Base-by-base conservation (phyloP, 257 asterid genomes). In the Solanum paucissectum region DNA sequence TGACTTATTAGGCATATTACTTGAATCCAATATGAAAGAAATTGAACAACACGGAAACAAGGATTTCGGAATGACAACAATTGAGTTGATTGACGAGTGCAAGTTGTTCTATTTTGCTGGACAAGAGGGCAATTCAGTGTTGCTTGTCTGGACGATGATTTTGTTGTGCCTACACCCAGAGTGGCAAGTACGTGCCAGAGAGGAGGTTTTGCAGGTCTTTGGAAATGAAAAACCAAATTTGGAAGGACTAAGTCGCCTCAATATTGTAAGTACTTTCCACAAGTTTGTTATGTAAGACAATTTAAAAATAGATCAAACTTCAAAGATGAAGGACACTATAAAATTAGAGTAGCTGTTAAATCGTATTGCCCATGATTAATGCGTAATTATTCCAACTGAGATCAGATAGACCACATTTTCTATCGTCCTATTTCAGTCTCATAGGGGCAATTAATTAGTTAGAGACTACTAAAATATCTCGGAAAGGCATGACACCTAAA, bases 121-220 rank as follows among this genome's bases (percentile, higher is more conserved):
- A 5, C 95, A 94, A 77, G 98, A 94, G 55, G 92, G 93, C 7
- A 93, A 95, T 7, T 90, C 95, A 0, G 69, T 74, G 14, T 85
- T 93, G 85, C 93, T 94, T 12, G 90, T 90, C 0, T 94, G 98
- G 98, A 88, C 96, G 7, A 13, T 94, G 91, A 73, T 94, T 87
- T 84, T 92, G 12, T 55, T 94, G 23, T n/a, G 84, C 37, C 10
- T 32, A 49, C 62, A 77, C 42, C 62, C 32, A 4, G 84, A 77
- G 86, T 94, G 94, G 94, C 97, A 92, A 79, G 62, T 23, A 1
- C 38, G 87, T 4, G 93, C 92, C 14, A 86, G 92, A 58, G 90
- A 91, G 37, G 94, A 92, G 87, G 89, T 91, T 6, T 83, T 88
- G 79, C 87, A 81, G n/a, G 77, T 88, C 16, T 90, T 92, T 32